Evolutionary conservation across 2,329 filamentous ascomycete species (phyloP).

Genomic region (Bipolaris sorokiniana): DNA sequence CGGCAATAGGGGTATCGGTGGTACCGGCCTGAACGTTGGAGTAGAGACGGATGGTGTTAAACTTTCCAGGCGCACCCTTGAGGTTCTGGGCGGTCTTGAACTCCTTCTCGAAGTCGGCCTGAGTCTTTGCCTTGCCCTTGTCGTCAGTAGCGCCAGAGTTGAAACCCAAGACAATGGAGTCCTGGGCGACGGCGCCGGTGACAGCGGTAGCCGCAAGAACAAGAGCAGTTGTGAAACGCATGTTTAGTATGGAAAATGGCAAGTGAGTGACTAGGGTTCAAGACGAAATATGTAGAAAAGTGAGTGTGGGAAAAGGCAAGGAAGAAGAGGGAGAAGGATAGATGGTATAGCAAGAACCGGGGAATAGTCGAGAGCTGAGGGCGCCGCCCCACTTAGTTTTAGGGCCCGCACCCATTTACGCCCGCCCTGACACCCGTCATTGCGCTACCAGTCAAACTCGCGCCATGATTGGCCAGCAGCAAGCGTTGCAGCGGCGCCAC

Average conservation of each 20-base stretch:
- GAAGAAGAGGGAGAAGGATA: neutral
- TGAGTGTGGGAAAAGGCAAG: constrained; percentile 5
- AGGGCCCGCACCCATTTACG: constrained; percentile 17
- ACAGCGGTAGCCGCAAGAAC: constrained; percentile 33
- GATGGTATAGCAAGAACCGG: neutral
- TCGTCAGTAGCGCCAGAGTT: constrained; percentile 44
- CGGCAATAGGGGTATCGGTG: constrained; percentile 65
- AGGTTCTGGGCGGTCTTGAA: constrained; percentile 70
- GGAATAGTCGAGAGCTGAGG: neutral
- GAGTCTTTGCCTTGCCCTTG: constrained; percentile 56
- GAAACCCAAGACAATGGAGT: constrained; percentile 39
- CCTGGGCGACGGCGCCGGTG: constrained; percentile 29
- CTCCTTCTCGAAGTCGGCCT: constrained; percentile 71
- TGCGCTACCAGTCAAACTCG: neutral
- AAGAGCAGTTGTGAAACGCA: constrained; percentile 31
- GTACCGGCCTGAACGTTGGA: constrained; percentile 74
- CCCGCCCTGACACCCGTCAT: constrained; percentile 10
- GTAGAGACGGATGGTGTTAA: constrained; percentile 73
- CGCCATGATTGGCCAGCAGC: constrained; percentile 8
- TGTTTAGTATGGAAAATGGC: constrained; percentile 11
- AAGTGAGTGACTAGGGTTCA: constrained; percentile 23
- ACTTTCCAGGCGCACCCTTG: constrained; percentile 66
- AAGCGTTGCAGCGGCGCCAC: constrained; percentile 4
- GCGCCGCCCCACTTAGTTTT: constrained; percentile 9
- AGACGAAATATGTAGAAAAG: neutral